Evolutionary conservation across 768 basidiomycete species (phyloP).

Genomic region (Clitopilus passeckerianus): DNA sequence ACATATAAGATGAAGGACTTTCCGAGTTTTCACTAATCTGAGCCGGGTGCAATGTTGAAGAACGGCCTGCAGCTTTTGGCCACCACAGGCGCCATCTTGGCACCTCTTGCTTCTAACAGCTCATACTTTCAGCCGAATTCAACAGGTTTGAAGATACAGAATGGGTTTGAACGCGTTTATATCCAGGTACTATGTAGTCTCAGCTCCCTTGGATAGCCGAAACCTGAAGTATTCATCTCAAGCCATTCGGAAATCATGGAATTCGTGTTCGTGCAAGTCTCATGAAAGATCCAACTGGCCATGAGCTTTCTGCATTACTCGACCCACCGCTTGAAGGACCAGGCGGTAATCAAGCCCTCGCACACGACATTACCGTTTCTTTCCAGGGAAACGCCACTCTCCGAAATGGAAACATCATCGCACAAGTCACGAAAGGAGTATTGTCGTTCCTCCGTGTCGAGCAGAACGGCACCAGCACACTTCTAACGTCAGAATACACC

Average conservation of each 20-base stretch:
- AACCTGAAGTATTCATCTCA: background rate
- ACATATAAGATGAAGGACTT: background rate
- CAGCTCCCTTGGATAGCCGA: background rate
- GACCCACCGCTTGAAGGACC: constrained; percentile 31
- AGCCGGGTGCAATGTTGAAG: background rate
- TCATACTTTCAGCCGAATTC: constrained; percentile 23
- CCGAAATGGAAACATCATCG: constrained; percentile 26
- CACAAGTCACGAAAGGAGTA: constrained; percentile 16
- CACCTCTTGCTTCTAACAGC: background rate
- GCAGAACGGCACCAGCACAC: constrained; percentile 18
- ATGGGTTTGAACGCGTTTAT: constrained; percentile 28
- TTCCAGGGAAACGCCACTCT: constrained; percentile 24
- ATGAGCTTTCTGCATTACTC: constrained; percentile 25
- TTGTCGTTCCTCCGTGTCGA: constrained; percentile 25
- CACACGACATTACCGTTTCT: constrained; percentile 21
- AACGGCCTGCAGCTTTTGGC: background rate
- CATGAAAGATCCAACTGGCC: constrained; percentile 27
- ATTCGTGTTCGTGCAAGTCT: constrained; percentile 29
- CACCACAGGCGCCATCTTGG: background rate
- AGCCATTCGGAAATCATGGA: constrained; percentile 32
- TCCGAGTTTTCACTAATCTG: background rate
- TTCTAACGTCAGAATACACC: constrained; percentile 23
- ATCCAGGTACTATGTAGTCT: constrained; percentile 21
- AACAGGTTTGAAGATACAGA: constrained; percentile 27
- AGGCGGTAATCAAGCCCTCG: constrained; percentile 21